Base-by-base conservation (phyloP, 768 basidiomycete genomes). In the Wakefieldia striispora region DNA sequence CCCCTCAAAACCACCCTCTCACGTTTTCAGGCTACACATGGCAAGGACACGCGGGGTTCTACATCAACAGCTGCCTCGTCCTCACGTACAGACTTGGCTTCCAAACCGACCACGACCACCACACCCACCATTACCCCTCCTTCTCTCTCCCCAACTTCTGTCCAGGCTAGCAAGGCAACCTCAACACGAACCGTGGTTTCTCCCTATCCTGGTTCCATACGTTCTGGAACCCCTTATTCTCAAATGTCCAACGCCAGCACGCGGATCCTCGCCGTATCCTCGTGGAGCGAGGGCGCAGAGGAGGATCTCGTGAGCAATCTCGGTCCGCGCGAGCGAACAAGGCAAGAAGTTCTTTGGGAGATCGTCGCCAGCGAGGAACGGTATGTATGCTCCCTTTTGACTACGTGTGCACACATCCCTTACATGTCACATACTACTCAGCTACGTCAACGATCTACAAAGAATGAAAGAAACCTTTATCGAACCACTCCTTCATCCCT, bases 311-410 rank as follows among this genome's bases (percentile, higher is more conserved):
- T 97, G 17, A 84, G 86, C 39, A 92, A 97, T 63, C 75, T 97
- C 31, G 91, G 93, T n/a, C 85, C 91, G 39, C 83, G 91, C 52
- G 95, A 97, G 67, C 82, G 95, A 50, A 97, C 95, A 34, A 81
- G 95, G 45, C 95, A 97, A 69, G 95, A 97, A 72, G 95, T 97
- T 6, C 70, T 97, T 23, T 97, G 92, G 75, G 95, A 97, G 73
- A 97, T 97, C 57, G 93, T 97, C 42, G 87, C 89, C 26, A 93
- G 91, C 57, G 95, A 97, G 72, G 93, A 97, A 68, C 83, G 94
- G 91, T 91, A 61, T 43, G 81, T 43, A 14, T 40, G 44, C 10
- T 36, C 31, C 53, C 51, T 24, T 35, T 45, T 40, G 17, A 35
- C 16, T 40, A 19, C 36, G 34, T 45, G 63, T 47, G 60, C 53